phyloP scores from a whole-genome alignment of 2,329 filamentous ascomycete genomes.

The Dothideomycetidae sp. region DNA sequence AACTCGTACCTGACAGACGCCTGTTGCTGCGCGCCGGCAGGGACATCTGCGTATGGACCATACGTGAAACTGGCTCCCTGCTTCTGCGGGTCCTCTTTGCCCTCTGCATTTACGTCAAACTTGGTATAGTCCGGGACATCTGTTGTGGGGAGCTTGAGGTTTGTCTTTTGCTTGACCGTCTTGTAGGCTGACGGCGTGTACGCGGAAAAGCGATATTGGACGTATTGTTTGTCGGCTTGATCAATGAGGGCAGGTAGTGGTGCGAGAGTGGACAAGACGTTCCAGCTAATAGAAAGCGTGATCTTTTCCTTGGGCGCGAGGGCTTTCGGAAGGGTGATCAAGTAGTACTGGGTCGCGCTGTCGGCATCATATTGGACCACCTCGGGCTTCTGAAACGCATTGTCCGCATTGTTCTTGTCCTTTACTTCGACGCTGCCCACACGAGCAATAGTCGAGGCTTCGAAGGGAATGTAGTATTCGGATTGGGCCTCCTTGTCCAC shows the following conservation, averaged over 20 bases:
- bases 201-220: conserved; percentile 72
- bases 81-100: conserved; percentile 59
- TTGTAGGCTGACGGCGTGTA: conserved; percentile 73
- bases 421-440: conserved; percentile 81
- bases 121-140: conserved; percentile 77
- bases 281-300: conserved; percentile 78
- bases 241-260: conserved; percentile 69
- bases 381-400: conserved; percentile 51
- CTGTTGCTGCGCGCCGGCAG: conserved; percentile 59
- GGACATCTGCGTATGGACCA: conserved; percentile 70
- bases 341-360: conserved; percentile 55
- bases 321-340: conserved; percentile 61
- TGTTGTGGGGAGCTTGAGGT: conserved; percentile 70
- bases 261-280: conserved; percentile 59
- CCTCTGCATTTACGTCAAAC: conserved; percentile 38
- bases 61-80: conserved; percentile 79
- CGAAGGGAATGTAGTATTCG: conserved; percentile 86
- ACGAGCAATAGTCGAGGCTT: conserved; percentile 55
- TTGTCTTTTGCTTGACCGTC: conserved; percentile 90
- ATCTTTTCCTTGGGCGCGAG: conserved; percentile 64
- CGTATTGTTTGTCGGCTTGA: conserved; percentile 78
- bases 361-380: conserved; percentile 43
- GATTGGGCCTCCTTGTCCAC: conserved; percentile 61
- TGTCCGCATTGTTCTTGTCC: conserved; percentile 68
- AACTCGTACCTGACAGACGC: conserved; percentile 84